phyloP scores from a whole-genome alignment of 768 basidiomycete species.

The Collybia sordida region DNA sequence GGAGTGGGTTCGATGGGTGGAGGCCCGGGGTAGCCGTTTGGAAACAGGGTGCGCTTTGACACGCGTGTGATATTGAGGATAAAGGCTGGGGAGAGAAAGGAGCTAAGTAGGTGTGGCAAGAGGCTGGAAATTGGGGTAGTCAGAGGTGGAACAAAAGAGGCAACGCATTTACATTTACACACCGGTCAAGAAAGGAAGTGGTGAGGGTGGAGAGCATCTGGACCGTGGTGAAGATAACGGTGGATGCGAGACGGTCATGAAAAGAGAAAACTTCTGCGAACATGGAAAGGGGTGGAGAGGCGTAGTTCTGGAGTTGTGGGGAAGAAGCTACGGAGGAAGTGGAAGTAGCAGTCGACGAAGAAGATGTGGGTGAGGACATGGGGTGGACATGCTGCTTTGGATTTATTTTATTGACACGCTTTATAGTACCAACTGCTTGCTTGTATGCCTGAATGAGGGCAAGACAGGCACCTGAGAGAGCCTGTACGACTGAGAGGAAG shows the following conservation, averaged over 20 bases:
- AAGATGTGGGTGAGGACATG: constrained; percentile 10
- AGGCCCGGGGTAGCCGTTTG: constrained; percentile 83
- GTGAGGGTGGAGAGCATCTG: constrained; percentile 47
- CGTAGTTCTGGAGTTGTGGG: constrained; percentile 32
- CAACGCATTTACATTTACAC: no score
- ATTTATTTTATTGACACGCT: constrained; percentile 53
- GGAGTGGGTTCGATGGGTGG: constrained; percentile 70
- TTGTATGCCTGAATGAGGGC: constrained; percentile 68
- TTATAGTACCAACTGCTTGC: constrained; percentile 62
- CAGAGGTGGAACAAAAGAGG: neutral
- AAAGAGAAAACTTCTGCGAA: constrained; percentile 49
- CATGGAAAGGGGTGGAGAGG: constrained; percentile 42
- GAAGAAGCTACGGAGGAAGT: constrained; percentile 25
- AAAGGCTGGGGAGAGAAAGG: constrained; percentile 47
- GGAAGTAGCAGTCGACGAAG: constrained; percentile 6
- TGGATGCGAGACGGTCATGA: constrained; percentile 46
- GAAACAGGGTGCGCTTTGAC: constrained; percentile 77
- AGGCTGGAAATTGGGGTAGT: constrained; percentile 40
- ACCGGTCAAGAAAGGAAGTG: constrained; percentile 62
- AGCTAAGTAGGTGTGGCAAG: constrained; percentile 65
- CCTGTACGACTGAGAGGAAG: constrained; percentile 73
- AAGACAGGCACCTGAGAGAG: constrained; percentile 67
- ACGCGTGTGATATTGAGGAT: constrained; percentile 53
- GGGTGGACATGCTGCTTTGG: constrained; percentile 9
- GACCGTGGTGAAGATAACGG: constrained; percentile 42